phyloP scores from a whole-genome alignment of 2,329 filamentous ascomycete genomes.

The Westerdykella ornata region DNA sequence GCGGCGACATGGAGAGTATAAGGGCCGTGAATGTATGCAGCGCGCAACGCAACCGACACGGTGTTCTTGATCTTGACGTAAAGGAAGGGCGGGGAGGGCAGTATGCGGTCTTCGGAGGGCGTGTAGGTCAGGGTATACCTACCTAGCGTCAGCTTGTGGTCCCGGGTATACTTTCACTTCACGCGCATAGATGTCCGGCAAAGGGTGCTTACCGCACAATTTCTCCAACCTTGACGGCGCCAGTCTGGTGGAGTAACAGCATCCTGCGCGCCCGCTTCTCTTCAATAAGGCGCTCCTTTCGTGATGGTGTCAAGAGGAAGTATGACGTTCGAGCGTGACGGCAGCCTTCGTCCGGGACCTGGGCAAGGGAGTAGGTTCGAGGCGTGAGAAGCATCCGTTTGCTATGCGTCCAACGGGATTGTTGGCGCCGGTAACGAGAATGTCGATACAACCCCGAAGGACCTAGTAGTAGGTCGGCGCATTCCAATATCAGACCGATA shows the following conservation, averaged over 20 bases:
- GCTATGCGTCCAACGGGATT: not conserved
- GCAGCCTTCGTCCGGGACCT: slow-evolving; percentile 30
- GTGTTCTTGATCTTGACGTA: slow-evolving; percentile 88
- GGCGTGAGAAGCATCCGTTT: slow-evolving; percentile 39
- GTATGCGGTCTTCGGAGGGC: slow-evolving; percentile 78
- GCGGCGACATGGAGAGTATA: slow-evolving; percentile 85
- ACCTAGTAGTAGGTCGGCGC: no score
- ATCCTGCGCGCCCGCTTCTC: slow-evolving; percentile 47
- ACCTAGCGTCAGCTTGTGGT: slow-evolving; percentile 1
- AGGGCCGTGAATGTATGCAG: slow-evolving; percentile 92
- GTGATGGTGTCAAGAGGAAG: slow-evolving; percentile 28
- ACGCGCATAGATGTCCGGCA: slow-evolving; percentile 1
- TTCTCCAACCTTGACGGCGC: slow-evolving; percentile 89
- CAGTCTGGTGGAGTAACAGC: slow-evolving; percentile 85
- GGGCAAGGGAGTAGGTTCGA: slow-evolving; percentile 36
- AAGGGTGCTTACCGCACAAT: slow-evolving; percentile 66
- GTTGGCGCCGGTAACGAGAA: no score
- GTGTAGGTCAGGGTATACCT: slow-evolving; percentile 84
- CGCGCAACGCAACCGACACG: slow-evolving; percentile 80
- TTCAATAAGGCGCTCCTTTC: slow-evolving; percentile 29
- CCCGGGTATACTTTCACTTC: not conserved
- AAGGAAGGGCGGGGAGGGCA: slow-evolving; percentile 74
- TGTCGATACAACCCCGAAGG: no score
- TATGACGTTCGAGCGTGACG: slow-evolving; percentile 27
- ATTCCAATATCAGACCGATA: no score